These are phyloP conservation scores for Xerocomellus dryophilus DNA, from an alignment of 768 basidiomycete species.

Conservation along the genomic window DNA sequence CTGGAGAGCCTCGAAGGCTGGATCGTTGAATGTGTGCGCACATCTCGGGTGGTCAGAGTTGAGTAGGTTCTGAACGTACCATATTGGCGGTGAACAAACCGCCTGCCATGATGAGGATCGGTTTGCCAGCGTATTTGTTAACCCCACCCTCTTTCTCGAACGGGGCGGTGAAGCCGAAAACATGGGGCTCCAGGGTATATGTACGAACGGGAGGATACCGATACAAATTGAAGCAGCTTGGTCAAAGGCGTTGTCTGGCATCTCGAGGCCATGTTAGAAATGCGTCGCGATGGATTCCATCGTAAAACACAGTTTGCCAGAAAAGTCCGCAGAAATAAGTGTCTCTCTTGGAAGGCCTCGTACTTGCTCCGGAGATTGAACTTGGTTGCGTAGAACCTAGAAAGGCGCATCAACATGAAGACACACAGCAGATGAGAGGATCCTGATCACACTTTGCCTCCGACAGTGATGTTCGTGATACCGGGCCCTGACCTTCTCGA, in stretches of 20 bases:
- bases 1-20: constrained; percentile 31
- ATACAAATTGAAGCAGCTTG: constrained; percentile 35
- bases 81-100: constrained; percentile 33
- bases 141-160: constrained; percentile 22
- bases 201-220: constrained; percentile 33
- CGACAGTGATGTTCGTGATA: too few relatives aligned
- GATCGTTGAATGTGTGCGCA: constrained; percentile 15
- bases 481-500: too few relatives aligned
- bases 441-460: too few relatives aligned
- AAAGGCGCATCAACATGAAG: too few relatives aligned
- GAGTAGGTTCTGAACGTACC: constrained; percentile 15
- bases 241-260: constrained; percentile 29
- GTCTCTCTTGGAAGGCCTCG: too few relatives aligned
- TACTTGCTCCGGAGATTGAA: too few relatives aligned
- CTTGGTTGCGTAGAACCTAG: too few relatives aligned
- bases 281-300: not conserved
- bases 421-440: too few relatives aligned
- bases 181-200: constrained; percentile 22
- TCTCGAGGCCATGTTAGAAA: not conserved
- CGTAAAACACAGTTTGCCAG: too few relatives aligned
- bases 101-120: constrained; percentile 35
- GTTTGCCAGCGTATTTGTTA: constrained; percentile 30
- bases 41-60: not conserved
- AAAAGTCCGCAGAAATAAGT: too few relatives aligned
- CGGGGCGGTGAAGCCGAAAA: constrained; percentile 22